These are phyloP conservation scores for Eutypella sp. DNA, from an alignment of 2,329 filamentous ascomycete genomes.

Conservation along the genomic window DNA sequence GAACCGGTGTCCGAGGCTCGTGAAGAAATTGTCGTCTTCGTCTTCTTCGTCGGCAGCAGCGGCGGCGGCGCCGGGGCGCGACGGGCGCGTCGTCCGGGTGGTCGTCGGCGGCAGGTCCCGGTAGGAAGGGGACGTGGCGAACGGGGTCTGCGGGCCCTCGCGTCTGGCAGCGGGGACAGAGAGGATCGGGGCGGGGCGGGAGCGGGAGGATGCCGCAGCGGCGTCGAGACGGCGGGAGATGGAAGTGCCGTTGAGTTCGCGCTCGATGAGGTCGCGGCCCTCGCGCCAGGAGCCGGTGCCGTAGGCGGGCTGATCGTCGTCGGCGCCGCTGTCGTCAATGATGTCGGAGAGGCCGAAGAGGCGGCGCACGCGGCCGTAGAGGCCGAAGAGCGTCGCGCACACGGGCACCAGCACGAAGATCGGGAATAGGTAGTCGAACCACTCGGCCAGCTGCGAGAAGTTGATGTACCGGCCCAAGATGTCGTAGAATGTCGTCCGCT, in stretches of 20 bases:
- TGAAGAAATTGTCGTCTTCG: slow-evolving; percentile 77
- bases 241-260: slow-evolving; percentile 67
- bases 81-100: not conserved
- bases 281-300: slow-evolving; percentile 87
- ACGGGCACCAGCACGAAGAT: slow-evolving; percentile 84
- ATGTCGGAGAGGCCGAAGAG: slow-evolving; percentile 72
- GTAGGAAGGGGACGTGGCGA: slow-evolving; percentile 36
- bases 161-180: slow-evolving; percentile 40
- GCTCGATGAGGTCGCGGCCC: slow-evolving; percentile 82
- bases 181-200: slow-evolving; percentile 41
- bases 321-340: slow-evolving; percentile 66
- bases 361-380: slow-evolving; percentile 78
- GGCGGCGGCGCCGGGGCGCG: slow-evolving; percentile 14
- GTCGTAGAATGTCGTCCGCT: slow-evolving; percentile 75
- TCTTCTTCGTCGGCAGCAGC: slow-evolving; percentile 50
- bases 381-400: slow-evolving; percentile 76
- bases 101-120: slow-evolving; percentile 24
- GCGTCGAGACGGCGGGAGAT: slow-evolving; percentile 46
- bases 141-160: slow-evolving; percentile 36
- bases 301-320: slow-evolving; percentile 58
- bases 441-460: slow-evolving; percentile 73
- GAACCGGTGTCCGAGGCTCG: slow-evolving; percentile 76
- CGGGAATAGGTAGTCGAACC: slow-evolving; percentile 86
- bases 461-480: slow-evolving; percentile 83
- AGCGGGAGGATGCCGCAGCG: slow-evolving; percentile 27